Evolutionary conservation across 179 eudicot species (phyloP), one percentile per base, ranked within the genome.

Genomic region (Silene noctiflora): DNA sequence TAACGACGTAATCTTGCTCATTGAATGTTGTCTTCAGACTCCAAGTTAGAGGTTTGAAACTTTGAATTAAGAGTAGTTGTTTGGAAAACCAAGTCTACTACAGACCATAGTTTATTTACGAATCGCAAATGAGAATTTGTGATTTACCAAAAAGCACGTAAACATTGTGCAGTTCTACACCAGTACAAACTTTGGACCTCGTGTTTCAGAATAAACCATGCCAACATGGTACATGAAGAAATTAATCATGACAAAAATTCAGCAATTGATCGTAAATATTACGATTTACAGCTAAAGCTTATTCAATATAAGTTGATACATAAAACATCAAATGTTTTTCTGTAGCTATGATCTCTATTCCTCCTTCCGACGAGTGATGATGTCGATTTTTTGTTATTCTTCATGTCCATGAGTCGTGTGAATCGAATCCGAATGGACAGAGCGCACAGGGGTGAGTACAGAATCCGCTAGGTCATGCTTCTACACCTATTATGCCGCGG

Each of bases 401-500:
- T 22, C 62, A 51, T 58, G 61, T 22, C 58, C 59, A 56, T 21
- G 16, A 42, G 64, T 56, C 31, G 14, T 62, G 27, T 19, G 22
- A 33, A 35, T 17, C 53, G 73, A 39, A 73, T 46, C 66, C 13
- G 16, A 33, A 33, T 56, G 67, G 46, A 58, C 19, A 53, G 59
- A 2, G 13, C 13, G 42, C 42, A 35, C 42, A 35, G 8, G 12
- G 20, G 1, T 55, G 60, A 55, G 20, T 0, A 67, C 22, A 60
- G 39, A 77, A 74, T 14, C 44, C 33, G 74, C 25, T 14, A 6
- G 46, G 13, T 33, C 10, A 14, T 14, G 25, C 25, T 44, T 67
- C 74, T 76, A 75, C 29, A 71, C 82, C 72, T 81, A 61, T 77
- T 81, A 61, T 77, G 82, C 78, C 76, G 75, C 77, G 61, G 75